phyloP scores from a whole-genome alignment of 177 flowering plant genomes.

The Tripterygium wilfordii region DNA sequence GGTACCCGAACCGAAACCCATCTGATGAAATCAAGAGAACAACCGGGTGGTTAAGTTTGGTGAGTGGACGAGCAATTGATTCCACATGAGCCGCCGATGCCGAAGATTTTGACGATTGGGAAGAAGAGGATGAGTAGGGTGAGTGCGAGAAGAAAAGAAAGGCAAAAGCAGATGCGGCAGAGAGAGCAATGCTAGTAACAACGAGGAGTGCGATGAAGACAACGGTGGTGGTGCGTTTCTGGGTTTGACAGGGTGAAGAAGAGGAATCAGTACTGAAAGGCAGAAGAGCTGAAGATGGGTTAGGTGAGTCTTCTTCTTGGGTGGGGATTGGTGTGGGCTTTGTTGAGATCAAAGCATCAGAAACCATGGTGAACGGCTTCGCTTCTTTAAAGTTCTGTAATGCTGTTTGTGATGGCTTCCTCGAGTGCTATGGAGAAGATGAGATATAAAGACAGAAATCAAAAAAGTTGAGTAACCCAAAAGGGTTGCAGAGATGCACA shows the following conservation, averaged over 20 bases:
- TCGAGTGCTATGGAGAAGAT: too few relatives aligned
- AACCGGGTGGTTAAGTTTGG: constrained; percentile 50
- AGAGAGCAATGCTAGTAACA: constrained; percentile 34
- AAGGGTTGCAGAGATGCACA: too few relatives aligned
- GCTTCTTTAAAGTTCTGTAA: too few relatives aligned
- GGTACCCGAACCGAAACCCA: constrained; percentile 98
- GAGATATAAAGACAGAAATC: too few relatives aligned
- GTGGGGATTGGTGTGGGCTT: constrained; percentile 23
- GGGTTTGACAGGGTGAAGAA: constrained; percentile 6
- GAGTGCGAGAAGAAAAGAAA: constrained; percentile 50
- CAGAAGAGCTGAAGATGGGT: constrained; percentile 40
- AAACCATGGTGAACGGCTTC: constrained; percentile 26
- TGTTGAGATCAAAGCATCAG: constrained; percentile 19
- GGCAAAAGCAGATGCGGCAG: constrained; percentile 45
- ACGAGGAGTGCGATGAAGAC: constrained; percentile 29
- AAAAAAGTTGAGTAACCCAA: too few relatives aligned
- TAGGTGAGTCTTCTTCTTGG: too few relatives aligned
- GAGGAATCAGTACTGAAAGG: constrained; percentile 26
- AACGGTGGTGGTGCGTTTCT: constrained; percentile 15
- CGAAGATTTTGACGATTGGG: too few relatives aligned
- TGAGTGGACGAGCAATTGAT: constrained; percentile 33
- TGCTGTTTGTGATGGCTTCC: too few relatives aligned
- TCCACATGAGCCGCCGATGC: background rate
- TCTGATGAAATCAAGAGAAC: constrained; percentile 81
- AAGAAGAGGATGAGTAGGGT: too few relatives aligned